A percentile compares a stretch with the other conserved stretches of the same genome.
Evolutionary conservation across 176 grass and related monocot species (phyloP).

Genomic region (Juncus inflexus): DNA sequence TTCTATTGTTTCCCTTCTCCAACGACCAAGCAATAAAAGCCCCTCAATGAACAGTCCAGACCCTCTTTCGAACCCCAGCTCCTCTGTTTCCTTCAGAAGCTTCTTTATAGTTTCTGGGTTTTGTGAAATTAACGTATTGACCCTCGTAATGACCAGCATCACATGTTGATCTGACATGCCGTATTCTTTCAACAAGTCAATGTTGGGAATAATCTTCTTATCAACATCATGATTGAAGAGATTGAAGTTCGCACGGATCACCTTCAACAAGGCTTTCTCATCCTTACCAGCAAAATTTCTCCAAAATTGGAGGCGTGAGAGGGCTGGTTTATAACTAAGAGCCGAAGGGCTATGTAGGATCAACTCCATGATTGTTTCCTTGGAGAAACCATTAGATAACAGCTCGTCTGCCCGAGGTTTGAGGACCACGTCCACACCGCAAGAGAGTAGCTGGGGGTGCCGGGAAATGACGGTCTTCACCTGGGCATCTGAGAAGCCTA

Average conservation of each 20-base stretch:
- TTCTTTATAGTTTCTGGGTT: not conserved
- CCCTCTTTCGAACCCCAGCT: not conserved
- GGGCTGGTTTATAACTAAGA: not conserved
- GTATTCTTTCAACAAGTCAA: constrained; percentile 1
- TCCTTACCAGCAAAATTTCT: not conserved
- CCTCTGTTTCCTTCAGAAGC: not conserved
- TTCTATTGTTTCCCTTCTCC: not conserved
- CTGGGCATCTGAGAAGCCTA: constrained; percentile 27
- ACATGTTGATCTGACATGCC: not conserved
- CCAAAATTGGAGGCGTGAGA: constrained; percentile 18
- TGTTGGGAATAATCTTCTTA: not conserved
- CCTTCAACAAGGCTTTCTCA: constrained; percentile 6
- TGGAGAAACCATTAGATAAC: not conserved
- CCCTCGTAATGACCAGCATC: not conserved
- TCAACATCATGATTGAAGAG: not conserved
- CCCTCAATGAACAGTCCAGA: not conserved
- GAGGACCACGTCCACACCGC: not conserved
- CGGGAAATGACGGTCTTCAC: constrained; percentile 10
- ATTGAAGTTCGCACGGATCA: not conserved
- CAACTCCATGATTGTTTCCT: constrained; percentile 4
- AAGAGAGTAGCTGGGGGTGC: constrained; percentile 5
- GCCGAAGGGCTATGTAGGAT: not conserved
- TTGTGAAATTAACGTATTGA: no score
- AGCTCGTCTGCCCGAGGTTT: not conserved
- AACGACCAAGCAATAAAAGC: not conserved